These are phyloP conservation scores for Eucalyptus paniculata DNA, from an alignment of 345 rosid species.

Conservation along the genomic window DNA sequence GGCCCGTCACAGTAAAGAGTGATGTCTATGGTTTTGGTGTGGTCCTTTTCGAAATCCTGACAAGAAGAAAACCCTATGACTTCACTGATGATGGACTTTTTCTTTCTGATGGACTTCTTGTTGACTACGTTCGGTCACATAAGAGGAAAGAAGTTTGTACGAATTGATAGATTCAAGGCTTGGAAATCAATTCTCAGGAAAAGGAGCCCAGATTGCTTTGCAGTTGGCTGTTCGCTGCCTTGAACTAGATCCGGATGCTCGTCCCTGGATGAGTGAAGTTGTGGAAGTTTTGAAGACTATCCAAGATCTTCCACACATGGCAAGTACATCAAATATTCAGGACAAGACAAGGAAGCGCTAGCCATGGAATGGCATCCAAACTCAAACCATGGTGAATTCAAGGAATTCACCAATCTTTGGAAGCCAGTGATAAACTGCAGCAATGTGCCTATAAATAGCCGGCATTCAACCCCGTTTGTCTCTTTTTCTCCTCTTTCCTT, in stretches of 20 bases:
- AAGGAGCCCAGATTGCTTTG: constrained; percentile 66
- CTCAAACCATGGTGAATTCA: too few relatives aligned
- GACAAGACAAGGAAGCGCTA: too few relatives aligned
- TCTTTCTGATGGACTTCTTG: too few relatives aligned
- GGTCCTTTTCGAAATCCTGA: constrained; percentile 72
- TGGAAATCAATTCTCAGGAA: constrained; percentile 58
- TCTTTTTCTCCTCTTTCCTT: too few relatives aligned
- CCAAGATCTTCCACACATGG: too few relatives aligned
- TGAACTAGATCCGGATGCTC: constrained; percentile 57
- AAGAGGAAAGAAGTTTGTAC: constrained; percentile 51
- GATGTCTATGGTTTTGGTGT: constrained; percentile 77
- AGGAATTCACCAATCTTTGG: too few relatives aligned
- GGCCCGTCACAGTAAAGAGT: constrained; percentile 51
- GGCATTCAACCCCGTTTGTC: too few relatives aligned
- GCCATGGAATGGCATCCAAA: too few relatives aligned
- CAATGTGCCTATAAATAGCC: accelerated
- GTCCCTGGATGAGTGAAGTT: constrained; percentile 21
- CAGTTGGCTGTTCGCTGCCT: constrained; percentile 73
- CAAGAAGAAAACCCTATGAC: constrained; percentile 28
- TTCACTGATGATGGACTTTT: constrained; percentile 29
- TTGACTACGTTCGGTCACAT: constrained; percentile 14
- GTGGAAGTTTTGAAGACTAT: too few relatives aligned
- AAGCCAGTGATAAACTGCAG: accelerated
- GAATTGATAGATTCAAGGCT: constrained; percentile 68
- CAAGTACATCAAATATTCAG: too few relatives aligned